phyloP scores from a whole-genome alignment of 208 protist species.

The Trichomonas vaginalis region DNA sequence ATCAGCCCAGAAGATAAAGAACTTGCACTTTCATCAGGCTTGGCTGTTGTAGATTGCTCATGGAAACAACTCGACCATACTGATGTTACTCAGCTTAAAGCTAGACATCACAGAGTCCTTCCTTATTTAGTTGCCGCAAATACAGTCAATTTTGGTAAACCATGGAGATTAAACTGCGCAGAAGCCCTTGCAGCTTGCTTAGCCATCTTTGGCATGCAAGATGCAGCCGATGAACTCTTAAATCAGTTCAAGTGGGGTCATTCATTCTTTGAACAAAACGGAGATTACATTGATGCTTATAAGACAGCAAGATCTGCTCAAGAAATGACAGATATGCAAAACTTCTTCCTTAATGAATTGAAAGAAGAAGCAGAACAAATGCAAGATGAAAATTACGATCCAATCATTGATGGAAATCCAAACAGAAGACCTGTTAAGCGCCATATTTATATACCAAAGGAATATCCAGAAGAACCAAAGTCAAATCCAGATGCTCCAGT shows the following conservation, averaged over 20 bases:
- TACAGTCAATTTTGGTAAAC: slow-evolving; percentile 92
- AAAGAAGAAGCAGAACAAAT: not conserved
- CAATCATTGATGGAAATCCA: slow-evolving; percentile 8
- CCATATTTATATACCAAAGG: not conserved
- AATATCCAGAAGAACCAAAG: not conserved
- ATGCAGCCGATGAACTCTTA: slow-evolving; percentile 67
- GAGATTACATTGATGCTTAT: slow-evolving; percentile 69
- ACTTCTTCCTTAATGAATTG: not conserved
- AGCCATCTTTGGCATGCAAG: slow-evolving; percentile 42
- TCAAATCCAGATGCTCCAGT: not conserved
- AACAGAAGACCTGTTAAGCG: not conserved
- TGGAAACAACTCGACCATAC: slow-evolving; percentile 81
- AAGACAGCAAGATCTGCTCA: slow-evolving; percentile 36
- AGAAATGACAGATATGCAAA: slow-evolving; percentile 51
- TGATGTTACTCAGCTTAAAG: slow-evolving; percentile 67
- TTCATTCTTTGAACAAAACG: slow-evolving; percentile 78
- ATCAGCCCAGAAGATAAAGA: slow-evolving; percentile 19
- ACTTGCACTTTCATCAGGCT: not conserved
- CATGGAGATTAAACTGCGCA: slow-evolving; percentile 79
- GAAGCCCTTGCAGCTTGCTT: slow-evolving; percentile 35
- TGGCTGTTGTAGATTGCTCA: slow-evolving; percentile 90
- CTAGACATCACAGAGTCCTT: slow-evolving; percentile 60
- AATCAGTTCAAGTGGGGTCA: slow-evolving; percentile 84
- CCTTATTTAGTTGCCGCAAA: slow-evolving; percentile 94
- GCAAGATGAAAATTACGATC: not conserved